Conservation (phyloP, 495 filamentous ascomycete genomes). For the Neurospora sp. region DNA sequence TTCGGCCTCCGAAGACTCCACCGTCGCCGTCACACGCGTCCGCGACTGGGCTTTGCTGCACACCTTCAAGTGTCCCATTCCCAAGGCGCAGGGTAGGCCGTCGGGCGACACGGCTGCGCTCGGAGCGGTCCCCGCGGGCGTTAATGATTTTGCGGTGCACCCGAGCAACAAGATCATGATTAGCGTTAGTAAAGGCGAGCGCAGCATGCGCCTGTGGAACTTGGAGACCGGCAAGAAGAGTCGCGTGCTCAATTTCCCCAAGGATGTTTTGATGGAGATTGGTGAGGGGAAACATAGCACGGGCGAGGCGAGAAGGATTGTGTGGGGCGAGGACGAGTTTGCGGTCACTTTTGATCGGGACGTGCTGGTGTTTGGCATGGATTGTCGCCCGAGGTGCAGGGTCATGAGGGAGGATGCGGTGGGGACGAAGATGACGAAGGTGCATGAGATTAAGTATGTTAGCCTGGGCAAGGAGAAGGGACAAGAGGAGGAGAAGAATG, state of each 20-base stretch:
- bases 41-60: conserved; percentile 85
- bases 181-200: conserved; percentile 77
- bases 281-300: conserved; percentile 66
- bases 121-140: conserved; percentile 76
- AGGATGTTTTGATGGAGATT: conserved; percentile 53
- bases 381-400: conserved; percentile 68
- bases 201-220: conserved; percentile 91
- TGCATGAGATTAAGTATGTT: conserved; percentile 73
- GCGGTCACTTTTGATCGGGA: conserved; percentile 84
- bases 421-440: conserved; percentile 59
- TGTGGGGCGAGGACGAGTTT: conserved; percentile 82
- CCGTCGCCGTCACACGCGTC: conserved; percentile 72
- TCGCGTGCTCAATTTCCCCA: conserved; percentile 74
- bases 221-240: conserved; percentile 93
- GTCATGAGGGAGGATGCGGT: conserved; percentile 28
- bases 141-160: conserved; percentile 93
- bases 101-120: conserved; percentile 80
- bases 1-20: conserved; percentile 74
- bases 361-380: conserved; percentile 73
- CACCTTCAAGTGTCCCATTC: conserved; percentile 81
- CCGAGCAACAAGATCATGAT: conserved; percentile 95
- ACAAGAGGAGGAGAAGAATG: conserved; percentile 28
- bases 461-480: conserved; percentile 10
- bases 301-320: conserved; percentile 76
- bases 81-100: conserved; percentile 72